Evolutionary conservation across 495 filamentous ascomycete species (phyloP).

Genomic region (Xylaria nigripes): DNA sequence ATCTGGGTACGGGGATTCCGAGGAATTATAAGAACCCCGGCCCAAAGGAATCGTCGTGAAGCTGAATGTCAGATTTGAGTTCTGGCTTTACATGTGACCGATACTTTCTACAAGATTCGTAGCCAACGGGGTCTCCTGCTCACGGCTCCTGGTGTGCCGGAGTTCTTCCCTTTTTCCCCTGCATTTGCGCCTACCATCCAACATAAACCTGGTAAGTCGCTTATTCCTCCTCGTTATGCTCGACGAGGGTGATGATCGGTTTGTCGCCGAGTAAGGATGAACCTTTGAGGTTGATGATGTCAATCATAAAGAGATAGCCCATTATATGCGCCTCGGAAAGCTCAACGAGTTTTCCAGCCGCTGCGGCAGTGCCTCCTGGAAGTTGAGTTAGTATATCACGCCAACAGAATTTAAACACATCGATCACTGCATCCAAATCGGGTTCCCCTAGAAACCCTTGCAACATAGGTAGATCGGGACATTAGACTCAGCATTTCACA

Average conservation of each 20-base stretch:
- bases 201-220: background rate
- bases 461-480: background rate
- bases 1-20: constrained; percentile 8
- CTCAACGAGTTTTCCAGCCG: constrained; percentile 76
- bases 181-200: background rate
- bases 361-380: constrained; percentile 81
- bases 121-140: background rate
- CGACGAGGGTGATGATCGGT: constrained; percentile 76
- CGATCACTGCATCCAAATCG: background rate
- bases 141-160: background rate
- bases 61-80: constrained; percentile 2
- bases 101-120: constrained; percentile 6
- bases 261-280: constrained; percentile 74
- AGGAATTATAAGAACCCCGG: constrained; percentile 2
- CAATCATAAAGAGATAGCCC: constrained; percentile 90
- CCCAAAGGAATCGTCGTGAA: constrained; percentile 4
- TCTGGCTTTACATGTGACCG: constrained; percentile 10
- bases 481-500: background rate
- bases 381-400: constrained; percentile 1
- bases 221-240: constrained; percentile 31
- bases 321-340: constrained; percentile 76
- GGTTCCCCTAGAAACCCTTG: background rate
- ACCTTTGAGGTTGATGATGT: constrained; percentile 90
- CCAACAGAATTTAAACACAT: background rate
- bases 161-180: background rate